Evolutionary conservation across 768 basidiomycete genomes (phyloP).

Genomic region (Tylopilus sp.): DNA sequence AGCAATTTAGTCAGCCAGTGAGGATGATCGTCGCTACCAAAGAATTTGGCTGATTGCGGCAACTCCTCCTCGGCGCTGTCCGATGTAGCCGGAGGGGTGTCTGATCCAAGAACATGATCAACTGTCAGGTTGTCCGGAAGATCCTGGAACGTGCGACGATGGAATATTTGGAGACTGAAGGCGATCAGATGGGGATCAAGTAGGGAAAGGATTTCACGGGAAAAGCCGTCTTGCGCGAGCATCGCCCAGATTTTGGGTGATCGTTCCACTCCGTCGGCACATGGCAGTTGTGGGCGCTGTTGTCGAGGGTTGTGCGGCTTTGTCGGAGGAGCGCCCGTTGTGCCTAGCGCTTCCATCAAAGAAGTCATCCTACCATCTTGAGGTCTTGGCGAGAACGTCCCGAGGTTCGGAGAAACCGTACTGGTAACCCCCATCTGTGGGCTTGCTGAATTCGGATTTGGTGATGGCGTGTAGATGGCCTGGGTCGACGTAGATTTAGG

Average conservation of each 20-base stretch:
- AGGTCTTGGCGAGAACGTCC: slow-evolving; percentile 54
- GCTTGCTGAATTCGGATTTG: slow-evolving; percentile 34
- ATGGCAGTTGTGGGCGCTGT: slow-evolving; percentile 20
- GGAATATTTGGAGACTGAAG: slow-evolving; percentile 59
- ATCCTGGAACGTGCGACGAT: slow-evolving; percentile 49
- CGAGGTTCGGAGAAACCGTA: slow-evolving; percentile 41
- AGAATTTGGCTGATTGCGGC: slow-evolving; percentile 38
- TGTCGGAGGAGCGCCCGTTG: slow-evolving; percentile 18
- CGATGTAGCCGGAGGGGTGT: slow-evolving; percentile 10
- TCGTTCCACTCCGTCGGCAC: slow-evolving; percentile 22
- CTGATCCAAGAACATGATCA: slow-evolving; percentile 39
- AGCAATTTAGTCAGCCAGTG: slow-evolving; percentile 81
- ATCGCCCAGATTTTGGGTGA: slow-evolving; percentile 44
- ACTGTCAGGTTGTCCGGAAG: slow-evolving; percentile 53
- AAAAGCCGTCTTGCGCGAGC: slow-evolving; percentile 64
- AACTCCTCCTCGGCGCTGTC: slow-evolving; percentile 7
- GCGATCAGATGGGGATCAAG: slow-evolving; percentile 64
- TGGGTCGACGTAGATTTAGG: slow-evolving; percentile 49
- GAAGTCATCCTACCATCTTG: slow-evolving; percentile 41
- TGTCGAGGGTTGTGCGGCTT: slow-evolving; percentile 26
- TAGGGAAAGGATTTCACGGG: slow-evolving; percentile 58
- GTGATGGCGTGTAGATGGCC: slow-evolving; percentile 51
- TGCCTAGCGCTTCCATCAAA: slow-evolving; percentile 44
- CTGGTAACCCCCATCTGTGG: slow-evolving; percentile 14
- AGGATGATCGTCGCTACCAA: slow-evolving; percentile 67